Evolutionary conservation across 208 protist genomes (phyloP), one percentile per base, ranked within the genome.

Genomic region (Trypanosoma rangeli): DNA sequence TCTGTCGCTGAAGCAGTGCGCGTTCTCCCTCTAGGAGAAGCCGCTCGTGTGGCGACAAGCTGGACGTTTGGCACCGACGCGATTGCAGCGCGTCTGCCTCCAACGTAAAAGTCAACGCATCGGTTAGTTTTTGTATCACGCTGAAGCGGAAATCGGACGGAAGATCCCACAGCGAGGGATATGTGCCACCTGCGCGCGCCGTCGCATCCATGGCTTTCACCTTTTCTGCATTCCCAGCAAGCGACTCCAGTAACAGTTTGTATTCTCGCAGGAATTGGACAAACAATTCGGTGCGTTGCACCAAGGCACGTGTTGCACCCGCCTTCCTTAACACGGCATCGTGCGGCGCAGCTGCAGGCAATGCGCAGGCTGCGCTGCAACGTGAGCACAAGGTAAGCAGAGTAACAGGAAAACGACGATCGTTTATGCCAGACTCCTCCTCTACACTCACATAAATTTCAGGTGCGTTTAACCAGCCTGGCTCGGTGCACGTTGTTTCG

Each of bases 251-350:
- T 46, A 86, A 29, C n/a, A 66, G 48, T 70, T 82, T 83, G 74
- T 84, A 91, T 63, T 79, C 71, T 26, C 79, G 69, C 28, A 91
- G 42, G 22, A 64, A 67, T 57, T 70, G 77, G n/a, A 89, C 78
- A 73, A 81, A 89, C 42, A 63, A 62, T 0, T 65, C 31, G 28
- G 75, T 80, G 42, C 76, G 81, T 29, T 73, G 67, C 60, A 67
- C 46, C 16, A 74, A 10, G 8, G 56, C 73, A 1, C 68, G 65
- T 16, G 76, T 90, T 37, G 70, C 74, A 16, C 64, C 77, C 24
- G 82, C 84, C 24, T 61, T 73, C 33, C 66, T 63, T 37, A 90
- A 49, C 20, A 90, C 72, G 15, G 55, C 42, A 20, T 70, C 70
- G 10, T 68, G 28, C 39, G 76, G 62, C 16, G 64, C 74, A 0